Evolutionary conservation across 306 rosid genomes (phyloP).

Genomic region (Quercus rubra): DNA sequence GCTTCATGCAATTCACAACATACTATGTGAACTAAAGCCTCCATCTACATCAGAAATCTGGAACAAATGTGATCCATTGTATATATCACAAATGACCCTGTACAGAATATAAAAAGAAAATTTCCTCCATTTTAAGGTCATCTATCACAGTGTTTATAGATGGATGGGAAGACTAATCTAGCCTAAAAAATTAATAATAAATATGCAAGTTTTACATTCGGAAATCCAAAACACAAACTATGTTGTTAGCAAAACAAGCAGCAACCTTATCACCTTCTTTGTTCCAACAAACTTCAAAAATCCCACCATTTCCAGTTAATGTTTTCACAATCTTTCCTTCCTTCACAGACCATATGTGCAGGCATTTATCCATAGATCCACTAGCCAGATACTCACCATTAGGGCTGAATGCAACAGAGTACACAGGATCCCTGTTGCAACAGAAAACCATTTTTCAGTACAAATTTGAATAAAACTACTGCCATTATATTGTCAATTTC

Average conservation of each 20-base stretch:
- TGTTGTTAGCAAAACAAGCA: conserved; percentile 87
- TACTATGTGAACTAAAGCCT: neutral
- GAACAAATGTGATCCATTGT: neutral
- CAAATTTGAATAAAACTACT: no score
- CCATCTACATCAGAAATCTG: neutral
- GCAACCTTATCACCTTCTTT: conserved; percentile 91
- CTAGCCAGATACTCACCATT: conserved; percentile 89
- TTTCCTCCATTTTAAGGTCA: neutral
- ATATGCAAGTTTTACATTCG: conserved; percentile 36
- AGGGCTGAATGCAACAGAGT: conserved; percentile 93
- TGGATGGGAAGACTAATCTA: neutral
- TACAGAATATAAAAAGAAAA: neutral
- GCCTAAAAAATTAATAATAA: neutral
- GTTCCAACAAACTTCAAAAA: conserved; percentile 93
- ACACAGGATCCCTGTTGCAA: conserved; percentile 61
- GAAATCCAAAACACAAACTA: conserved; percentile 69
- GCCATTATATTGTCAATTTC: no score
- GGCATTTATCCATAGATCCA: conserved; percentile 81
- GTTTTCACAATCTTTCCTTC: conserved; percentile 87
- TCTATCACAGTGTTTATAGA: neutral
- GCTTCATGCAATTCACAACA: no score
- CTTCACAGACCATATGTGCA: conserved; percentile 88
- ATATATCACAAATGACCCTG: neutral
- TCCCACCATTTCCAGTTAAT: conserved; percentile 78
- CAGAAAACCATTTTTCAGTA: no score